Base-by-base conservation (phyloP, 2,329 filamentous ascomycete genomes). In the Colletotrichum nymphaeae region DNA sequence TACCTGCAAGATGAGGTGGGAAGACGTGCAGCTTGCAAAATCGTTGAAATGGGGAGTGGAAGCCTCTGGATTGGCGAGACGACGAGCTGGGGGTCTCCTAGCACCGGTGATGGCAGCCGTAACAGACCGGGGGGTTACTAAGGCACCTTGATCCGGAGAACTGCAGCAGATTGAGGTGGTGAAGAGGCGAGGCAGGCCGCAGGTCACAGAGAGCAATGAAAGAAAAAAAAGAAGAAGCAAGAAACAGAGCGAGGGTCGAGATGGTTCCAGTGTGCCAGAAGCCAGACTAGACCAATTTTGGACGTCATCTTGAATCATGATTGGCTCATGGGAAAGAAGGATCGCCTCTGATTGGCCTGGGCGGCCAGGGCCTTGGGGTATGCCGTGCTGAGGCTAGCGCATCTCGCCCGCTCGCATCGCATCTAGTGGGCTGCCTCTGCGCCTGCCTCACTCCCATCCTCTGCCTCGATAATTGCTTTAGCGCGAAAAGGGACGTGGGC, bases 361-460 rank as follows among this genome's bases (percentile, higher is more conserved):
- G 5, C 42, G n/a, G 42, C 26, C 53, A 3, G 28, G 46, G 28
- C 42, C 60, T 53, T 63, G 28, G 60, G 42, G 58, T 49, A 56
- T 6, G 28, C 63, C 46, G 56, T 62, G 57, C 56, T 62, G 26
- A 55, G 59, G 37, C 59, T 69, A 72, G 69, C 35, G 66, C 66
- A 58, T 56, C 42, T 72, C 30, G 52, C 69, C 66, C 42, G 69
- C 66, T 64, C 58, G 42, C 70, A 58, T 60, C 9, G 53, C 70
- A 58, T 60, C 9, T 42, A 37, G 59, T 46, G 69, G 65, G 69
- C 69, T 72, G 69, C 64, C 69, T 72, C 69, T 71, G 57, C 57
- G 32, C 24, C 63, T 52, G 28, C 30, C 42, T 60, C 58, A 46
- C 35, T 12, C 58, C 3, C 35, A 46, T 28, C 42, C 16, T 49